These are phyloP conservation scores for Debaryomycetaceae sp. DNA, from an alignment of 1,139 yeast species.

Conservation along the genomic window DNA sequence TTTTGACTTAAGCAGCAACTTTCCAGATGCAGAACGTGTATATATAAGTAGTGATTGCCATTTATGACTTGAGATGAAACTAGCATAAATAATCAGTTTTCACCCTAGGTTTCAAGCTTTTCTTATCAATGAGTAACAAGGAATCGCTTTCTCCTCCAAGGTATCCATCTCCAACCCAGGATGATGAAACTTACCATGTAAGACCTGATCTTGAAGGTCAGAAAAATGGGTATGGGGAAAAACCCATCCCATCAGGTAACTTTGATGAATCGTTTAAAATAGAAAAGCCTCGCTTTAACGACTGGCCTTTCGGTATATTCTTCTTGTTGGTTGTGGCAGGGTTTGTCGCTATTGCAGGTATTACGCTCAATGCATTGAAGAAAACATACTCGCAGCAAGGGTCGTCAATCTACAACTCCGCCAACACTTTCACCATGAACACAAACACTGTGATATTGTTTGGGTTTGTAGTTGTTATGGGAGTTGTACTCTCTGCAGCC, in stretches of 20 bases:
- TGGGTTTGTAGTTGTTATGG: conserved; percentile 61
- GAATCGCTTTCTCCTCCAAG: conserved; percentile 2
- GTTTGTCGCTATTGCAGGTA: conserved; percentile 67
- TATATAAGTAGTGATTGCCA: neutral
- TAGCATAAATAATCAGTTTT: neutral
- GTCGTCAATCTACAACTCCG: conserved; percentile 58
- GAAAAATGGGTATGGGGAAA: conserved; percentile 22
- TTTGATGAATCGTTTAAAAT: conserved; percentile 69
- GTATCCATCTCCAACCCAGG: conserved; percentile 5
- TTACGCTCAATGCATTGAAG: conserved; percentile 64
- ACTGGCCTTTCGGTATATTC: conserved; percentile 66
- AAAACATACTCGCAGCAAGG: conserved; percentile 56
- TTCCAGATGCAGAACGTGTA: neutral
- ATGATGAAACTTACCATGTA: conserved; percentile 6
- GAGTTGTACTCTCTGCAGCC: conserved; percentile 54
- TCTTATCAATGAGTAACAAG: neutral
- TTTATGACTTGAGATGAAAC: neutral
- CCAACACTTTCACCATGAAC: conserved; percentile 58
- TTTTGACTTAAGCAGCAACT: neutral
- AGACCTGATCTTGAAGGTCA: conserved; percentile 28
- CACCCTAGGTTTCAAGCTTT: neutral
- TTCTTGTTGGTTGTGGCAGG: conserved; percentile 64
- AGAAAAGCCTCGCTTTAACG: conserved; percentile 65
- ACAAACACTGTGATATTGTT: conserved; percentile 72
- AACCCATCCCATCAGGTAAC: conserved; percentile 31